Evolutionary conservation across 2,329 filamentous ascomycete species (phyloP).

Genomic region (Rutstroemia sydowiana): DNA sequence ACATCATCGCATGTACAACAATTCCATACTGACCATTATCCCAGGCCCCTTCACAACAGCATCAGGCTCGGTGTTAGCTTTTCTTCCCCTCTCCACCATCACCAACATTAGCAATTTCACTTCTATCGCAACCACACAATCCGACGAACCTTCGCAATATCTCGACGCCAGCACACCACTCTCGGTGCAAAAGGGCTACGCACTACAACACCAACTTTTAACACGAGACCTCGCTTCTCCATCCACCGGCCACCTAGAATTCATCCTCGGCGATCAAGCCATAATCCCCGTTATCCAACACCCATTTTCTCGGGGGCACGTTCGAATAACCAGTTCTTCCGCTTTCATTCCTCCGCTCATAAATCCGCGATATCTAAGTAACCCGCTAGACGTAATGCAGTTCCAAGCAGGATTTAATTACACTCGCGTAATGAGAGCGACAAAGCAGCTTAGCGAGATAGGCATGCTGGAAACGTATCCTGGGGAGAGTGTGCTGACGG

Average conservation of each 20-base stretch:
- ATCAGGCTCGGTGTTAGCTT: neutral
- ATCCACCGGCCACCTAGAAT: neutral
- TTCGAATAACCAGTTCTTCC: conserved; percentile 39
- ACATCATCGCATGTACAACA: too few species aligned
- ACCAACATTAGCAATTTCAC: neutral
- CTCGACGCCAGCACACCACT: neutral
- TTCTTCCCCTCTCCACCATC: neutral
- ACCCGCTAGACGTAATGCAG: conserved; percentile 33
- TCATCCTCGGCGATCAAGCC: neutral
- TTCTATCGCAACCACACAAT: neutral
- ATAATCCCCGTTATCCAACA: conserved; percentile 31
- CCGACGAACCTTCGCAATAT: conserved; percentile 1
- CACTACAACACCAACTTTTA: neutral
- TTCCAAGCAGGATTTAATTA: conserved; percentile 5
- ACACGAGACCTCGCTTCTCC: neutral
- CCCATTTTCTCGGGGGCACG: conserved; percentile 46
- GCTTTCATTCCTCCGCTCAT: conserved; percentile 31
- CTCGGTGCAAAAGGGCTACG: neutral
- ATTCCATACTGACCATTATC: neutral
- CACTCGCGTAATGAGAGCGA: conserved; percentile 1
- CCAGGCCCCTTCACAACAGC: conserved; percentile 8
- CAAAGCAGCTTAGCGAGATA: neutral
- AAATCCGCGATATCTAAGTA: conserved; percentile 35
- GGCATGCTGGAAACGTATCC: neutral
- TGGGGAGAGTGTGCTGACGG: too few species aligned